Base-by-base conservation (phyloP, 441 rosid species). In the Raphanus hybrid region DNA sequence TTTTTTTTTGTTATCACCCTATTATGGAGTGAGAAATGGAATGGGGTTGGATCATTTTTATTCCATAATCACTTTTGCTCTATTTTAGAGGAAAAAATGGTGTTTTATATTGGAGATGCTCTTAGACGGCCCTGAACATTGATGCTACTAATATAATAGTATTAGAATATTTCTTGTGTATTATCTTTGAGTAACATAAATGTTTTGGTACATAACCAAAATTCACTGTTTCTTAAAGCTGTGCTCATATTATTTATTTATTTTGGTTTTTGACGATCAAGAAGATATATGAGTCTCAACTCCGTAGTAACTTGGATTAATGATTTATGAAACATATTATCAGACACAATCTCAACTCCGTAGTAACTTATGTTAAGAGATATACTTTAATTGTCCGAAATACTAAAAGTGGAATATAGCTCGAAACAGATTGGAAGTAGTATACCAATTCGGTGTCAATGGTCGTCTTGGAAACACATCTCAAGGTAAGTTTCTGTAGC, bases 381-480 rank as follows among this genome's bases (percentile, higher is more conserved):
- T 26, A 11, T 27, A 60, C 64, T 60, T 60, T 27, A 12, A 27
- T 60, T 60, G 64, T 59, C 64, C 64, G 6, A 11, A 23, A 26
- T 27, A 60, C 35, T 60, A 50, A 45, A 58, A 58, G 26, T 12
- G 64, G 64, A 60, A 27, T 60, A 60, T 60, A 60, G 48, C 15
- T 50, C 10, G 70, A 64, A 73, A 71, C 45, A 8, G 23, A 63
- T 4, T 18, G 35, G 20, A 58, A 60, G 35, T 58, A 57, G 34
- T 41, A 39, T 29, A 43, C 66, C 35, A 59, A 67, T 59, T 29
- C 29, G 23, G 78, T 75, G 48, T 75, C 29, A 69, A 2, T 63
- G 54, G 79, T 54, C 64, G 63, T 50, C 26, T 6, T 62, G 0
- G 45, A 63, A 70, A 70, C 75, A 69, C 80, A 64, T 54, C 59